These are phyloP conservation scores for Chytriomyces sp. DNA, from an alignment of 192 early-diverging fungal species.

Conservation along the genomic window DNA sequence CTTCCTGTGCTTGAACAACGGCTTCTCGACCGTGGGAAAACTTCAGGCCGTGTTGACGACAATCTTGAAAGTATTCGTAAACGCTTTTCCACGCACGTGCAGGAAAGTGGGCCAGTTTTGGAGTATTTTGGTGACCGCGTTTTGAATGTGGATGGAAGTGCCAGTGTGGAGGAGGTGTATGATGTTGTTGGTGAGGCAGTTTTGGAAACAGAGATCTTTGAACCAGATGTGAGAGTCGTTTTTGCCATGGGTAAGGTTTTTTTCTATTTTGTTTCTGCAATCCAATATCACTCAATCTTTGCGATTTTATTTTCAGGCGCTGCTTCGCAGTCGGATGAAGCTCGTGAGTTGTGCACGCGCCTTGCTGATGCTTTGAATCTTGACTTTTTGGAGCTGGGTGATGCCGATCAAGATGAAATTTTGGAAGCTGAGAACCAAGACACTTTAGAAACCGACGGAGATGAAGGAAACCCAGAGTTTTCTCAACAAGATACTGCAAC, in stretches of 20 bases:
- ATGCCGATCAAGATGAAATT: not conserved
- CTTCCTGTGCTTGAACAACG: constrained; percentile 53
- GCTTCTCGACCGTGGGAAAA: constrained; percentile 58
- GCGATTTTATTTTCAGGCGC: not conserved
- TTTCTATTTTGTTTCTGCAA: not conserved
- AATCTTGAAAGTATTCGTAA: constrained; percentile 59
- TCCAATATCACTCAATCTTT: too few relatives aligned
- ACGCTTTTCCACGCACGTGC: constrained; percentile 55
- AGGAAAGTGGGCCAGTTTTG: constrained; percentile 54
- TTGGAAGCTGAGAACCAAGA: not conserved
- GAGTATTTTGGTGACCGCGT: constrained; percentile 41
- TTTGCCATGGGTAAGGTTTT: not conserved
- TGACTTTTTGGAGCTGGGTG: not conserved
- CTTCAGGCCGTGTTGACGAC: constrained; percentile 58
- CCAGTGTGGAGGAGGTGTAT: constrained; percentile 21
- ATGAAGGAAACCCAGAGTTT: not conserved
- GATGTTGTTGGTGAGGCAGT: not conserved
- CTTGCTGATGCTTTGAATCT: not conserved
- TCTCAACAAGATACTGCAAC: not conserved
- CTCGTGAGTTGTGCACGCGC: not conserved
- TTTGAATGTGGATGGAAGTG: not conserved
- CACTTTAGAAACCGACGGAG: not conserved
- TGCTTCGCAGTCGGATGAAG: not conserved
- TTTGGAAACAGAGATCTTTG: not conserved
- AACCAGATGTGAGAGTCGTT: not conserved